A percentile compares a stretch with the other conserved stretches of the same genome.
Evolutionary conservation across 2,329 filamentous ascomycete genomes (phyloP).

Genomic region (Ramularia endophylla): DNA sequence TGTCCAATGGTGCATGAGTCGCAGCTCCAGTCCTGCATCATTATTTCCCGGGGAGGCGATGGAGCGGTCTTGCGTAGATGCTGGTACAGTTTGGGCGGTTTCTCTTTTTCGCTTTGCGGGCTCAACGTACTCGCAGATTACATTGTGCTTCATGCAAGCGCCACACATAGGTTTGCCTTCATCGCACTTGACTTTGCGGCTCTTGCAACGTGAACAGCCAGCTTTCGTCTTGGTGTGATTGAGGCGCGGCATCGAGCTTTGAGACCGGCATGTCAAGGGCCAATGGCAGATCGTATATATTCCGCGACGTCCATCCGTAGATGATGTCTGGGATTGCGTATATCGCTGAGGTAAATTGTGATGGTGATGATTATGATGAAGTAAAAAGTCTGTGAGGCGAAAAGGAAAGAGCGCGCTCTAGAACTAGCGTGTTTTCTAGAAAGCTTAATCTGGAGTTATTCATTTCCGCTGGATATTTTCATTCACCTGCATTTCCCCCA

Average conservation of each 20-base stretch:
- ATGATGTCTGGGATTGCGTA: no score
- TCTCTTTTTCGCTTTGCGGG: slow-evolving; percentile 12
- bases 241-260: slow-evolving; percentile 21
- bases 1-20: slow-evolving; percentile 26
- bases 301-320: no score
- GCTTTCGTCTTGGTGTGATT: slow-evolving; percentile 20
- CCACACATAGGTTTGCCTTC: slow-evolving; percentile 20
- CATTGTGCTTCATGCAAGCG: slow-evolving; percentile 21
- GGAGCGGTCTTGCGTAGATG: background rate
- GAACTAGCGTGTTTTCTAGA: no score
- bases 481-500: no score
- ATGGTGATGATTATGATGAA: no score
- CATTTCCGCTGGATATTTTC: no score
- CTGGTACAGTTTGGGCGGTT: slow-evolving; percentile 1
- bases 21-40: slow-evolving; percentile 16
- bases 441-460: no score
- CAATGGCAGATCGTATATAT: no score
- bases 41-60: background rate
- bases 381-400: no score
- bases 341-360: no score
- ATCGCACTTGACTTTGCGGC: slow-evolving; percentile 24
- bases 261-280: no score
- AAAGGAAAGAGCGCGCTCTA: no score
- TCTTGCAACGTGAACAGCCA: slow-evolving; percentile 21
- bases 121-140: slow-evolving; percentile 21